Evolutionary conservation across 1,284 basidiomycete species (phyloP).

Genomic region (Ustilago cynodontis): DNA sequence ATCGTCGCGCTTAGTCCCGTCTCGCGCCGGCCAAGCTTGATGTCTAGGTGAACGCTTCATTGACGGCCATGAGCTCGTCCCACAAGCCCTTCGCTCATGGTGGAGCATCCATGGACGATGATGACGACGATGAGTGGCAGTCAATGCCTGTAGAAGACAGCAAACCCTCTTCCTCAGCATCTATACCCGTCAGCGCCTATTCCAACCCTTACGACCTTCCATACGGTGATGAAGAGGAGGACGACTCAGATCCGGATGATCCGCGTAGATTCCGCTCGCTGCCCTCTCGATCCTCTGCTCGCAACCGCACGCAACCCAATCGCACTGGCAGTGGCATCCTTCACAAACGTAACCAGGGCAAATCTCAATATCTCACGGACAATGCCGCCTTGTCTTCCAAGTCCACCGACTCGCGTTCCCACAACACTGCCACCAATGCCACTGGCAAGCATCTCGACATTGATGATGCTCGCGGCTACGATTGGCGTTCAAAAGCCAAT

Average conservation of each 20-base stretch:
- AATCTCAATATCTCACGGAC: slow-evolving; percentile 29
- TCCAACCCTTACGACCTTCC: slow-evolving; percentile 41
- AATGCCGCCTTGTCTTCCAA: slow-evolving; percentile 7
- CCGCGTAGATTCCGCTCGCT: slow-evolving; percentile 41
- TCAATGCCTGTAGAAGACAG: slow-evolving; percentile 53
- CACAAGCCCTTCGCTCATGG: slow-evolving; percentile 1
- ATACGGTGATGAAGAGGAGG: slow-evolving; percentile 47
- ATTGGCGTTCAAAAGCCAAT: slow-evolving; percentile 62
- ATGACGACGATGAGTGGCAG: slow-evolving; percentile 63
- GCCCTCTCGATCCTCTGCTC: slow-evolving; percentile 29
- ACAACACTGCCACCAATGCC: slow-evolving; percentile 51
- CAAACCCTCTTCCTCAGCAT: neutral
- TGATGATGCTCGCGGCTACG: slow-evolving; percentile 67
- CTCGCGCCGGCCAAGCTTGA: slow-evolving; percentile 14
- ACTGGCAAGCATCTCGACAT: slow-evolving; percentile 66
- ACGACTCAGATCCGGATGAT: slow-evolving; percentile 50
- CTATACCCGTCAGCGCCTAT: slow-evolving; percentile 27
- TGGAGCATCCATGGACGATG: slow-evolving; percentile 4
- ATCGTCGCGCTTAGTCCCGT: neutral
- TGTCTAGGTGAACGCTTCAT: neutral
- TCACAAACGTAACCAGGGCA: slow-evolving; percentile 28
- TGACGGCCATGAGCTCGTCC: slow-evolving; percentile 40
- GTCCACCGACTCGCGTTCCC: slow-evolving; percentile 9
- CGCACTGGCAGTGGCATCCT: slow-evolving; percentile 20
- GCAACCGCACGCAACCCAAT: slow-evolving; percentile 21